Evolutionary conservation across 805 yeast species (phyloP).

Genomic region (Monosporozyma yasuniensis): DNA sequence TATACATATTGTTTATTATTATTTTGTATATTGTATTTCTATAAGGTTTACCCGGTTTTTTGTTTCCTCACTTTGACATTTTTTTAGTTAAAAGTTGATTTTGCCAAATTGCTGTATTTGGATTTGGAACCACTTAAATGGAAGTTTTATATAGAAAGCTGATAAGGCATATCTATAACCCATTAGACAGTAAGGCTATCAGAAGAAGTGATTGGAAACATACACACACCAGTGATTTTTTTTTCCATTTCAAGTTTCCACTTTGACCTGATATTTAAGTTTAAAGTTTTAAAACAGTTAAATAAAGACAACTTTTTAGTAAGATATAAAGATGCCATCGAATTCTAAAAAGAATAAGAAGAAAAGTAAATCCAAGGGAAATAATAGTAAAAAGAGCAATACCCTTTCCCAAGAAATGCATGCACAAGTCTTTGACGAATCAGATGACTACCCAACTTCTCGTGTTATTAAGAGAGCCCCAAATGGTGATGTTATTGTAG

Average conservation of each 20-base stretch:
- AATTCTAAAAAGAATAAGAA: slow-evolving; percentile 22
- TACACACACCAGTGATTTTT: neutral
- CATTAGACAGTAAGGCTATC: neutral
- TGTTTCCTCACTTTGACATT: neutral
- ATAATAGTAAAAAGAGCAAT: slow-evolving; percentile 4
- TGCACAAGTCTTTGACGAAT: slow-evolving; percentile 45
- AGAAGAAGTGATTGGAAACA: neutral
- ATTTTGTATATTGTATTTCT: neutral
- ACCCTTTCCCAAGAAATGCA: slow-evolving; percentile 8
- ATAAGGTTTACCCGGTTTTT: neutral
- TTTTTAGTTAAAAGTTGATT: neutral
- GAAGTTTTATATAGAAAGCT: neutral
- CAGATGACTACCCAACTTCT: slow-evolving; percentile 61
- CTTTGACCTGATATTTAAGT: neutral
- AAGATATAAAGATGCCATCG: slow-evolving; percentile 16
- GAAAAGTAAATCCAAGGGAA: slow-evolving; percentile 20
- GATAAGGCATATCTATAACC: neutral
- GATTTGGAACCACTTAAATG: neutral
- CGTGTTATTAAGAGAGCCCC: slow-evolving; percentile 61
- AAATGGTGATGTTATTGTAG: slow-evolving; percentile 72
- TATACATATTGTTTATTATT: neutral
- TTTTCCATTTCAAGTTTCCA: neutral
- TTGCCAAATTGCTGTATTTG: neutral
- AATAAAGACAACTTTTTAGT: neutral
- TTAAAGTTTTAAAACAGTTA: neutral